Percentiles rank a stretch among this genome's conserved stretches.
Conservation (phyloP, 2,329 filamentous ascomycete genomes). For the Fusarium beomiforme region DNA sequence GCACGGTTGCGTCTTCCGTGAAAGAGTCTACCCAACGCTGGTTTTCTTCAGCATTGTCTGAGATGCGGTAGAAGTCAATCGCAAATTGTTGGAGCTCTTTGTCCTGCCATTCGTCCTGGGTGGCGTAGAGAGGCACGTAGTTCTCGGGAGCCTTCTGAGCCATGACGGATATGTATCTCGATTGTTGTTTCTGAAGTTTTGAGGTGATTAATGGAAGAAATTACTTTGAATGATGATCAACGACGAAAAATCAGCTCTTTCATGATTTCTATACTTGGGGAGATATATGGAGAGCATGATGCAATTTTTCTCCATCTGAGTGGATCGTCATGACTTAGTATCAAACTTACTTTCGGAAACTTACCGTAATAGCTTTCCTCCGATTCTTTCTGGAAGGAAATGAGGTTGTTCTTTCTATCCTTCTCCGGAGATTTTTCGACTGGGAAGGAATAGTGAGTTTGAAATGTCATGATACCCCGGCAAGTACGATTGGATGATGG, state of each 20-base stretch:
- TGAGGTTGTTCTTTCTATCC: slow-evolving; percentile 3
- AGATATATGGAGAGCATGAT: slow-evolving; percentile 32
- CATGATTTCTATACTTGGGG: slow-evolving; percentile 7
- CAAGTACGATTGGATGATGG: not conserved
- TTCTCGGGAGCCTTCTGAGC: slow-evolving; percentile 35
- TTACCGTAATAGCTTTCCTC: slow-evolving; percentile 15
- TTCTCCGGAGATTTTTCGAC: not conserved
- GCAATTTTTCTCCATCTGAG: slow-evolving; percentile 26
- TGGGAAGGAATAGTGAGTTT: not conserved
- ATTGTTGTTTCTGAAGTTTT: not conserved
- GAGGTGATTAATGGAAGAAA: not conserved
- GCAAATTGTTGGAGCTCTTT: slow-evolving; percentile 52
- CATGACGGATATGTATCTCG: slow-evolving; percentile 15
- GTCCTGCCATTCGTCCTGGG: slow-evolving; percentile 44
- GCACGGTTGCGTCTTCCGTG: slow-evolving; percentile 52
- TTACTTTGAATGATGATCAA: not conserved
- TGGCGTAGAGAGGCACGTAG: slow-evolving; percentile 48
- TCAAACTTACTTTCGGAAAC: slow-evolving; percentile 22
- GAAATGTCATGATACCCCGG: not conserved
- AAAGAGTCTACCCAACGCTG: slow-evolving; percentile 58
- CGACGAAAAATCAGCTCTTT: slow-evolving; percentile 1
- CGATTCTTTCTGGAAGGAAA: slow-evolving; percentile 23
- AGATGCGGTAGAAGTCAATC: slow-evolving; percentile 55
- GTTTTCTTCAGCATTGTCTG: slow-evolving; percentile 54
- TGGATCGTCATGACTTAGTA: slow-evolving; percentile 26